Conservation (phyloP, 352 stramenopile genomes). For the Pythium myriotylum region DNA sequence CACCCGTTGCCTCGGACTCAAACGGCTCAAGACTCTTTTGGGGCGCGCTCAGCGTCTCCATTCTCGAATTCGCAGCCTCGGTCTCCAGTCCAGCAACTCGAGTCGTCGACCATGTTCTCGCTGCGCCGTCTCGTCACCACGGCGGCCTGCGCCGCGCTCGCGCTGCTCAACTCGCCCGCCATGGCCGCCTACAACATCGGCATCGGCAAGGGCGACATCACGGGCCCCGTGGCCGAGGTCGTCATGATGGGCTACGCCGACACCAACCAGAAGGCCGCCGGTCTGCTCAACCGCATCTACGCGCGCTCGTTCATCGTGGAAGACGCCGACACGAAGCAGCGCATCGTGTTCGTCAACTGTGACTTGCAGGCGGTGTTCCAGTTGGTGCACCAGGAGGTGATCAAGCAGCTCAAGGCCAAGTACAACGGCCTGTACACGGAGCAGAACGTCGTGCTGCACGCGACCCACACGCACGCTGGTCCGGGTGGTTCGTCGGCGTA, state of each 20-base stretch:
- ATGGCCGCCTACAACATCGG: conserved; percentile 46
- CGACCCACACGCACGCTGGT: too few relatives aligned
- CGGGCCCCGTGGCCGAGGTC: conserved; percentile 53
- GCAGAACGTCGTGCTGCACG: too few relatives aligned
- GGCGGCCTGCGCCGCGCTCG: conserved; percentile 8
- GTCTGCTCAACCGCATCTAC: conserved; percentile 71
- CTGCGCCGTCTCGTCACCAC: conserved; percentile 14
- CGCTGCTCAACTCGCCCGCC: conserved; percentile 2
- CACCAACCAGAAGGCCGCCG: conserved; percentile 41
- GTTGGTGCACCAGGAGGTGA: too few relatives aligned
- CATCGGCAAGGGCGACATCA: conserved; percentile 65
- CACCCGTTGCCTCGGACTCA: neutral
- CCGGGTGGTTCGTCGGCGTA: conserved; percentile 36
- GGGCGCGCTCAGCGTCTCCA: neutral
- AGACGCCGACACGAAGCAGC: conserved; percentile 34
- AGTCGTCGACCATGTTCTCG: conserved; percentile 16
- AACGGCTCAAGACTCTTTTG: too few relatives aligned
- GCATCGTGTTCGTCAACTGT: conserved; percentile 52
- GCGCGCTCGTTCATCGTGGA: conserved; percentile 65
- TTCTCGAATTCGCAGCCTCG: neutral
- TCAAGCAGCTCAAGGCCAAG: too few relatives aligned
- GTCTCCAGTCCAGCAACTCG: conserved; percentile 30
- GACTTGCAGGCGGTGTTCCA: conserved; percentile 39
- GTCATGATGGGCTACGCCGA: conserved; percentile 73
- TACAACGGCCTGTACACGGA: too few relatives aligned